Evolutionary conservation across 192 early-diverging fungal genomes (phyloP), one percentile per base, ranked within the genome.

Genomic region (Coemansia sp.): DNA sequence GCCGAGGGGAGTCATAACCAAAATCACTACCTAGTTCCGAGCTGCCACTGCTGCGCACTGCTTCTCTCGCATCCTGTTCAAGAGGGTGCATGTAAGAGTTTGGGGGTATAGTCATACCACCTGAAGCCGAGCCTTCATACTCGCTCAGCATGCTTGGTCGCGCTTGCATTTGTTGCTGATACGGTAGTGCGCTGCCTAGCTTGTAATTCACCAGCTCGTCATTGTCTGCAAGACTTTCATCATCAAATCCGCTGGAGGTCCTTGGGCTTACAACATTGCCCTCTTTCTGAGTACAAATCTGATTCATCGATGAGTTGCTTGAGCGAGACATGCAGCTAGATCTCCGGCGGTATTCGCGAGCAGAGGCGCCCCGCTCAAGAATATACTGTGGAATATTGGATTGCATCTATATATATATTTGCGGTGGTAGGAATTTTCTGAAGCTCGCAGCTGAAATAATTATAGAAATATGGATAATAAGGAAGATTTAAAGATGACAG

Each of bases 281-380:
- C 0, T 61, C 60, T 17, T 40, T 36, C 7, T 29, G 38, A 10
- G 42, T 33, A 7, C 63, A 28, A 12, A 54, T 7, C 12, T 68
- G 61, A 34, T 56, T 60, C 5, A 48, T 32, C 14, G 78, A 80
- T 8, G 73, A 59, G 56, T 62, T 68, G 65, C 80, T 77, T 16
- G 71, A 69, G 30, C 80, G 80, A 48, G 71, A 77, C n/a, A 68
- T 59, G 25, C 64, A 60, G 68, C 74, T 73, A 0, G 74, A 76
- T 66, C 72, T 60, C 0, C 80, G 80, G 7, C 80, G 70, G 48
- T 82, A 76, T 58, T 76, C 74, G 36, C 71, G 69, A 0, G 80
- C 80, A 32, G 65, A 66, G 31, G 66, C 52, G 7, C 80, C 80
- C 2, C 80, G 70, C 59, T 76, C 71, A 31, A 82, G 63, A 10